These are phyloP conservation scores for Zanthoxylum bungeanum DNA, from an alignment of 345 rosid species.

Conservation along the genomic window DNA sequence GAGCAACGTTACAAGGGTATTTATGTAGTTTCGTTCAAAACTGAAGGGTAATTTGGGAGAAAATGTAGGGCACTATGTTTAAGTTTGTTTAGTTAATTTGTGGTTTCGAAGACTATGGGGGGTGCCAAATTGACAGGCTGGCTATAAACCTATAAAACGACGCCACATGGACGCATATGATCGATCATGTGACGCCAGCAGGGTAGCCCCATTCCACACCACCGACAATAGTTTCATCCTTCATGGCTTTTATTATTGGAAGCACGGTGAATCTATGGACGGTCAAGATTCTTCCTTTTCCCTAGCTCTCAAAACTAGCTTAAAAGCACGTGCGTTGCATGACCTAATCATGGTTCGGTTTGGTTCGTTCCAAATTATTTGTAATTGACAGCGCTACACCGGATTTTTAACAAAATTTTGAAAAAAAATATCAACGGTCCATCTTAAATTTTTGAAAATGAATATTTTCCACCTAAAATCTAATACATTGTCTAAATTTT, in stretches of 20 bases:
- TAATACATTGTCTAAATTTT: no score
- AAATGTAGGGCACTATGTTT: not conserved
- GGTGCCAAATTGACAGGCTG: conserved; percentile 4
- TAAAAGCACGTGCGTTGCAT: not conserved
- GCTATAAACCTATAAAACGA: not conserved
- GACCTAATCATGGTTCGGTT: no score
- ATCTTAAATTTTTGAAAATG: no score
- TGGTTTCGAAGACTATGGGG: not conserved
- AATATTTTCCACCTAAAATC: no score
- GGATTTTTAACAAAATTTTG: no score
- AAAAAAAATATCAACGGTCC: no score
- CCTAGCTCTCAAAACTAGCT: not conserved
- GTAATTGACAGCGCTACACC: no score
- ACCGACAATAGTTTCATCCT: not conserved
- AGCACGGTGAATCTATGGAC: conserved; percentile 8
- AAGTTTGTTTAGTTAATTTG: not conserved
- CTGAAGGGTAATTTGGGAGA: not conserved
- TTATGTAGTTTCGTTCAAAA: not conserved
- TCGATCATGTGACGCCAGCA: not conserved
- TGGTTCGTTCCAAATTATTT: no score
- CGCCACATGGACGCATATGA: not conserved
- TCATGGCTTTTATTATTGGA: not conserved
- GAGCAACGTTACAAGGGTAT: not conserved
- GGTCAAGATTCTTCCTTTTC: conserved; percentile 4
- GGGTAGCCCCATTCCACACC: no score